Conservation (phyloP, 2,329 filamentous ascomycete species). For the Fusarium multiceps region DNA sequence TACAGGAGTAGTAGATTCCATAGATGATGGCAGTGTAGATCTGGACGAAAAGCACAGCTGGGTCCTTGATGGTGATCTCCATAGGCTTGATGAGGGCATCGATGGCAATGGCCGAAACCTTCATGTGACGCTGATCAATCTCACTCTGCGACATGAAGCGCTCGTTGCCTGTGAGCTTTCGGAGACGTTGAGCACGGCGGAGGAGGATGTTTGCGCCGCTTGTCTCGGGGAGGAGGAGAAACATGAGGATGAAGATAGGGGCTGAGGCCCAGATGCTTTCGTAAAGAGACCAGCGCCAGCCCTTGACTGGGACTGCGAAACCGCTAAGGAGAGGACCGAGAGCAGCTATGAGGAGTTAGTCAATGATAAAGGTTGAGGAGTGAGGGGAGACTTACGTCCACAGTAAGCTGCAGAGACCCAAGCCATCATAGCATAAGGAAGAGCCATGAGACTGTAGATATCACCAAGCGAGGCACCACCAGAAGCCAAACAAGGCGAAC, state of each 20-base stretch:
- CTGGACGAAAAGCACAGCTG: conserved; percentile 70
- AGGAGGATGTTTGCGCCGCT: conserved; percentile 68
- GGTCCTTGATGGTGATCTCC: conserved; percentile 70
- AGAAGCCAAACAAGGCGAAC: conserved; percentile 72
- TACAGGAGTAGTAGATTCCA: conserved; percentile 68
- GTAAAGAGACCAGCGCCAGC: conserved; percentile 74
- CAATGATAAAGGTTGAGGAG: too few species aligned
- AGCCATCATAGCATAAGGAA: conserved; percentile 68
- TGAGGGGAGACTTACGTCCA: conserved; percentile 50
- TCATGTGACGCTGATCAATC: conserved; percentile 69
- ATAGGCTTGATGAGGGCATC: conserved; percentile 71
- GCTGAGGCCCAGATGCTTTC: conserved; percentile 71
- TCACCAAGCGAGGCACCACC: conserved; percentile 64
- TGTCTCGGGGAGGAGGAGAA: conserved; percentile 74
- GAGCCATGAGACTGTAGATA: conserved; percentile 64
- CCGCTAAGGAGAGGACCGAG: conserved; percentile 71
- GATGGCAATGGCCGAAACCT: conserved; percentile 57
- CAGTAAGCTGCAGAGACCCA: conserved; percentile 68
- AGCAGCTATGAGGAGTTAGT: conserved; percentile 53
- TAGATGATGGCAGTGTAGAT: conserved; percentile 72
- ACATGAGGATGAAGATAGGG: conserved; percentile 70
- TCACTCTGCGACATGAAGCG: conserved; percentile 71
- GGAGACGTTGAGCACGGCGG: conserved; percentile 69
- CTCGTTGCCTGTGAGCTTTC: conserved; percentile 67
- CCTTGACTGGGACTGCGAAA: conserved; percentile 66